These are phyloP conservation scores for Phytopythium ostracodes DNA, from an alignment of 352 stramenopile species.

Conservation along the genomic window DNA sequence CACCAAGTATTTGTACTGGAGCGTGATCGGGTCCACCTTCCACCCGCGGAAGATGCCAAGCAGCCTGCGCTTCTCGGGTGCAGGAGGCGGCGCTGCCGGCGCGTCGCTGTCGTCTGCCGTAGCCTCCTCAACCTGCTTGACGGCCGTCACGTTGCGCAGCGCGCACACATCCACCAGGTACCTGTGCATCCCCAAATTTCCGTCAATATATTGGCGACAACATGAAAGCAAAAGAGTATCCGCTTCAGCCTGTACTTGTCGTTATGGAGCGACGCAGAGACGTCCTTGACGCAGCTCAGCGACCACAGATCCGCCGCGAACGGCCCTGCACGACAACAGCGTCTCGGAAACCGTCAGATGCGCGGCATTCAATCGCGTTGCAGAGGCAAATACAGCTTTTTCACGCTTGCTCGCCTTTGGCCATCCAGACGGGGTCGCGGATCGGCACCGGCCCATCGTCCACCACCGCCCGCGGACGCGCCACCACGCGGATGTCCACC, in stretches of 20 bases:
- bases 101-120: neutral
- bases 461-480: slow-evolving; percentile 20
- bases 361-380: neutral
- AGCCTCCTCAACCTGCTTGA: slow-evolving; percentile 13
- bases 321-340: slow-evolving; percentile 16
- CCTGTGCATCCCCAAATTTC: slow-evolving; percentile 18
- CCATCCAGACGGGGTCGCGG: slow-evolving; percentile 37
- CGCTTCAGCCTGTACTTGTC: too few relatives aligned
- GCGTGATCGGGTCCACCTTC: slow-evolving; percentile 72
- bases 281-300: slow-evolving; percentile 41
- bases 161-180: slow-evolving; percentile 59
- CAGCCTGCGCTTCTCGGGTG: slow-evolving; percentile 33
- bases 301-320: slow-evolving; percentile 29
- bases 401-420: slow-evolving; percentile 19
- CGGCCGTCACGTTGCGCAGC: slow-evolving; percentile 57
- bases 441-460: slow-evolving; percentile 32
- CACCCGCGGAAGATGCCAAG: slow-evolving; percentile 73
- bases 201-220: neutral
- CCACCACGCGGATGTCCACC: slow-evolving; percentile 59
- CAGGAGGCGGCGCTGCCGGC: neutral
- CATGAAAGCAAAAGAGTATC: too few relatives aligned
- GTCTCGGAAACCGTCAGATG: neutral
- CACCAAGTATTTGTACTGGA: slow-evolving; percentile 74
- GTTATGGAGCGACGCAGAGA: slow-evolving; percentile 30
- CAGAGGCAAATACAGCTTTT: too few relatives aligned